A percentile compares a stretch with the other conserved stretches of the same genome.
These are phyloP conservation scores for Magnaporthiopsis rhizophila DNA, from an alignment of 2,329 filamentous ascomycete genomes.

Conservation along the genomic window DNA sequence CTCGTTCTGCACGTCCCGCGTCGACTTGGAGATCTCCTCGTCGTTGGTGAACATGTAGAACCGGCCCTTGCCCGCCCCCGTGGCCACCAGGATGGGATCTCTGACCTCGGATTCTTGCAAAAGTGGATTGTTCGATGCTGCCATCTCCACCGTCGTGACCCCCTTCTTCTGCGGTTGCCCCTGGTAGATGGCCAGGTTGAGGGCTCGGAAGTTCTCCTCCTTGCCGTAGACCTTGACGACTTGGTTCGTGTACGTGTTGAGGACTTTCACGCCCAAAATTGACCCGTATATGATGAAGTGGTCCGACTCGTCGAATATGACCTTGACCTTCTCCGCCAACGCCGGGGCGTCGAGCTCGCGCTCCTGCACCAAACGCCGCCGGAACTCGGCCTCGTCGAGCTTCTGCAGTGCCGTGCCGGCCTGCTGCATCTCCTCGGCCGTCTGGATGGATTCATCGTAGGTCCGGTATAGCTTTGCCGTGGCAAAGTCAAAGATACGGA, in stretches of 20 bases:
- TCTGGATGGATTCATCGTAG: constrained; percentile 89
- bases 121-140: constrained; percentile 85
- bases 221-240: constrained; percentile 85
- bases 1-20: constrained; percentile 90
- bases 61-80: constrained; percentile 76
- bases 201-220: constrained; percentile 77
- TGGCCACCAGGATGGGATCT: constrained; percentile 81
- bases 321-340: constrained; percentile 65
- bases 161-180: constrained; percentile 92
- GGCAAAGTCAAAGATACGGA: constrained; percentile 88
- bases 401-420: constrained; percentile 76
- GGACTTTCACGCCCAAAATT: constrained; percentile 83
- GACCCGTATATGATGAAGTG: constrained; percentile 94
- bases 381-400: constrained; percentile 86
- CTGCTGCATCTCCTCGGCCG: constrained; percentile 90
- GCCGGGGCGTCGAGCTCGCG: constrained; percentile 69
- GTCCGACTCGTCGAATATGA: constrained; percentile 92
- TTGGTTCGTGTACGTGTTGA: constrained; percentile 92
- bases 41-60: constrained; percentile 99
- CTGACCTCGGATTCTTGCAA: constrained; percentile 84
- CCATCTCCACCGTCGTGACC: constrained; percentile 92
- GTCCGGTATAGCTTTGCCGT: constrained; percentile 82
- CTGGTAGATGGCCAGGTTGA: constrained; percentile 85
- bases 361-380: constrained; percentile 77
- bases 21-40: constrained; percentile 70